Evolutionary conservation across 2,329 filamentous ascomycete genomes (phyloP), one percentile per base, ranked within the genome.

Genomic region (Knoxdaviesia capensis): DNA sequence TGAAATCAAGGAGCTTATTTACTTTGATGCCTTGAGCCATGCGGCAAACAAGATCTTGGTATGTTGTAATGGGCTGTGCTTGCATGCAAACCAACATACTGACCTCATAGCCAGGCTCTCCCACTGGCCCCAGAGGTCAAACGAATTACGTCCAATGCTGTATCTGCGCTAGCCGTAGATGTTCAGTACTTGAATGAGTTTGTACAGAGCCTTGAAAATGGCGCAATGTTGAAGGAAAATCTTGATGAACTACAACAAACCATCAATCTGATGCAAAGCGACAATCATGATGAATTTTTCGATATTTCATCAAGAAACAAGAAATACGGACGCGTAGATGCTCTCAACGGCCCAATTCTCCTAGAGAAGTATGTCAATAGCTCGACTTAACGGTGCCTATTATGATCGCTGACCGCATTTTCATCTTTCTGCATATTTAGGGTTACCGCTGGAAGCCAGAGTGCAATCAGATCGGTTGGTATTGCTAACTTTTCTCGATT

Each of bases 251-350:
- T 98, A 34, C 79, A 88, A 51, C 90, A 98, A 63, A 96, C 90
- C 1, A 80, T 94, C 39, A 76, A 81, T 45, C 68, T 98, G 30
- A 81, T 98, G 71, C 77, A 83, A 53, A 74, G 72, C 1, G 85
- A 93, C 36, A 93, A 93, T 51, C 75, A 84, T n/a, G 87, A 96
- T 49, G 88, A 96, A 57, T 98, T 94, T 59, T 98, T 90, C 56
- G 90, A 98, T 54, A 80, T 90, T 40, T 81, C 80, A 5, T 82
- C 80, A 9, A 68, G 86, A 41, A 94, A 94, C 60, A 87, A 82
- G 62, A 92, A 94, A 56, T 98, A 94, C 55, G 82, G 86, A 10
- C 78, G 85, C 42, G 92, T 98, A 33, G 85, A 96, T 60, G 81
- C 84, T 41, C 68, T 92, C 56, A 92, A 92, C 55, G 90, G 88